phyloP scores from a whole-genome alignment of 805 yeast species.

The Blastobotrys muscicola region DNA sequence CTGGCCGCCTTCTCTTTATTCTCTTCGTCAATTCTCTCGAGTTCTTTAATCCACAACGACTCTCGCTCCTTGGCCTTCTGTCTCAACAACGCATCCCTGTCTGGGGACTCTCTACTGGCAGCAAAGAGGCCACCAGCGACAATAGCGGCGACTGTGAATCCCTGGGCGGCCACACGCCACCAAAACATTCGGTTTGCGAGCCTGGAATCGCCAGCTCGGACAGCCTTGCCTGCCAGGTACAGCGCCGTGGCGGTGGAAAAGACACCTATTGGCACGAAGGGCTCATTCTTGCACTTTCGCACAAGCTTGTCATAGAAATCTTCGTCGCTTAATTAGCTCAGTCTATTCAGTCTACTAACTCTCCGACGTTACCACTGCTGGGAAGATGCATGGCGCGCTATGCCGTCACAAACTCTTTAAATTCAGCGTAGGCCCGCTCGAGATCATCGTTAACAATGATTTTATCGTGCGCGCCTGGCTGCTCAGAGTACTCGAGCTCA shows the following conservation, averaged over 20 bases:
- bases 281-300: constrained; percentile 66
- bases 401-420: constrained; percentile 46
- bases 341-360: background rate
- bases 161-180: constrained; percentile 84
- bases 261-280: constrained; percentile 79
- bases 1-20: constrained; percentile 61
- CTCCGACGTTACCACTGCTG: no score
- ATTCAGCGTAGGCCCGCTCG: constrained; percentile 75
- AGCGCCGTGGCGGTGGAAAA: constrained; percentile 76
- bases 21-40: constrained; percentile 76
- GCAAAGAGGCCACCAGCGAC: constrained; percentile 62
- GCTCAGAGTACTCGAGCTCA: constrained; percentile 79
- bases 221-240: constrained; percentile 63
- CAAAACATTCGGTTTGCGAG: constrained; percentile 82
- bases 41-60: constrained; percentile 68
- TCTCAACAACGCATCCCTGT: constrained; percentile 52
- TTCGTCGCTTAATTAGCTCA: constrained; percentile 9
- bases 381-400: no score
- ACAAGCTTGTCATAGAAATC: constrained; percentile 13
- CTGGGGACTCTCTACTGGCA: constrained; percentile 9
- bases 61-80: constrained; percentile 84
- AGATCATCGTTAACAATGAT: constrained; percentile 85
- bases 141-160: constrained; percentile 70
- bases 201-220: constrained; percentile 59
- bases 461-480: constrained; percentile 81